phyloP scores from a whole-genome alignment of 306 rosid species.

The Abrus precatorius region DNA sequence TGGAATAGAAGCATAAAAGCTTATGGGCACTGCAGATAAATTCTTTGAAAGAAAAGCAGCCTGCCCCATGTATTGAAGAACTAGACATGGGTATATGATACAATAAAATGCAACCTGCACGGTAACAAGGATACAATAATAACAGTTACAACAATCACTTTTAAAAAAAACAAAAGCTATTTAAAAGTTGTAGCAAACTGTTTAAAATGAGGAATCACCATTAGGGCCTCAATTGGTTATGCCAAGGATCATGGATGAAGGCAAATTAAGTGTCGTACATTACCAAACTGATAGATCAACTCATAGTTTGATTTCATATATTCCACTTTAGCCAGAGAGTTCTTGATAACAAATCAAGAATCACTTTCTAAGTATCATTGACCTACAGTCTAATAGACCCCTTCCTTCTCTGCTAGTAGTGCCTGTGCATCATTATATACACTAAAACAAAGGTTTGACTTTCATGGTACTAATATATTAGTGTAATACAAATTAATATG shows the following conservation, averaged over 20 bases:
- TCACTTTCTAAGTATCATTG: conserved; percentile 30
- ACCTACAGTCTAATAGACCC: conserved; percentile 30
- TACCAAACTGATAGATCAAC: conserved; percentile 31
- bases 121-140: conserved; percentile 38
- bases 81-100: conserved; percentile 77
- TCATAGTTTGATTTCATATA: conserved; percentile 27
- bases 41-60: conserved; percentile 91
- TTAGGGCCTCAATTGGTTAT: conserved; percentile 5
- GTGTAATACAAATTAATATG: conserved; percentile 44
- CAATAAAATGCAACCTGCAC: conserved; percentile 77
- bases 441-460: conserved; percentile 36
- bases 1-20: conserved; percentile 93
- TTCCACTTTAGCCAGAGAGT: conserved; percentile 36
- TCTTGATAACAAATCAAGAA: conserved; percentile 31
- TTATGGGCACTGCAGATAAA: conserved; percentile 65
- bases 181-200: conserved; percentile 30
- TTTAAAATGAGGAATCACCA: conserved; percentile 38
- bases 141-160: conserved; percentile 33
- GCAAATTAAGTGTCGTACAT: neutral
- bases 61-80: conserved; percentile 95
- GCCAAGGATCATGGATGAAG: conserved; percentile 33
- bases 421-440: conserved; percentile 15
- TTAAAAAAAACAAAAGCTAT: conserved; percentile 32
- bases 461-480: conserved; percentile 12
- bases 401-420: conserved; percentile 30